Evolutionary conservation across 495 filamentous ascomycete species (phyloP).

Genomic region (Aspergillus coremiiformis): DNA sequence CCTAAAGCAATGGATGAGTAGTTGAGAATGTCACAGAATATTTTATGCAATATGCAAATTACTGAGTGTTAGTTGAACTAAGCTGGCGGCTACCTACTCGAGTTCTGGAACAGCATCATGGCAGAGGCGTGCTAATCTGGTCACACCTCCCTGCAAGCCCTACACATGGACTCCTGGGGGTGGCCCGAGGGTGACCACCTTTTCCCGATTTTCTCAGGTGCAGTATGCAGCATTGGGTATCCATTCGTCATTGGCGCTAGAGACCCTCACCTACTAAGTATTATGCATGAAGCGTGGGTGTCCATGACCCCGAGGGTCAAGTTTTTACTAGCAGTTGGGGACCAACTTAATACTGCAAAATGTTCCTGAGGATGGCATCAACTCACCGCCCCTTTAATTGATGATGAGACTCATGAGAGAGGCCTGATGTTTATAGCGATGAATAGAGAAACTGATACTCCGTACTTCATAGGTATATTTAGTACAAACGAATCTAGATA

Average conservation of each 20-base stretch:
- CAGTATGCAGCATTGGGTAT: background rate
- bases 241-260: conserved; percentile 3
- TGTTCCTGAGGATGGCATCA: conserved; percentile 1
- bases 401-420: background rate
- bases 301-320: background rate
- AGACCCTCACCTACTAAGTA: background rate
- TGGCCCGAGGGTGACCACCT: background rate
- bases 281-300: background rate
- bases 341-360: background rate
- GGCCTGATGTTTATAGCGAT: background rate
- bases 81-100: conserved; percentile 7
- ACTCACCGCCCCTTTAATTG: conserved; percentile 2
- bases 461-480: no score
- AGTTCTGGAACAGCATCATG: background rate
- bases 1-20: background rate
- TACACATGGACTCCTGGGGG: background rate
- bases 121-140: background rate
- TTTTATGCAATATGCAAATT: background rate
- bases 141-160: conserved; percentile 2
- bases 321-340: background rate
- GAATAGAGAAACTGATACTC: no score
- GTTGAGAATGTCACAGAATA: background rate
- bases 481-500: no score
- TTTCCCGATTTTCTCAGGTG: conserved; percentile 1
- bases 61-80: background rate